Conservation (phyloP, 2,329 filamentous ascomycete species). For the Scytalidium sp. region DNA sequence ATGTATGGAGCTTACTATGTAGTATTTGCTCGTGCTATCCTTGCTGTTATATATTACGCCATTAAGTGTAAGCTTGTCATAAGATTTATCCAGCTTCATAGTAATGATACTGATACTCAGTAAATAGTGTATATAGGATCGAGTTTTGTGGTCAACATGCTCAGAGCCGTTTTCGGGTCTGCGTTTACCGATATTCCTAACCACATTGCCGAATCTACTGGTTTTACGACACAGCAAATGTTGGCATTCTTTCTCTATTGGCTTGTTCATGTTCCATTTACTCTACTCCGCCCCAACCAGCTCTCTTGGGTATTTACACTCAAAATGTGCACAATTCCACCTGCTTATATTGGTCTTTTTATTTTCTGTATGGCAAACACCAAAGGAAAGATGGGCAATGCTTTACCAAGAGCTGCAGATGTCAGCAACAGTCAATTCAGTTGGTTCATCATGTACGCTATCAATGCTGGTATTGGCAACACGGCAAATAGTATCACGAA, state of each 20-base stretch:
- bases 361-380: slow-evolving; percentile 33
- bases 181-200: slow-evolving; percentile 30
- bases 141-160: slow-evolving; percentile 29
- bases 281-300: slow-evolving; percentile 36
- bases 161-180: slow-evolving; percentile 28
- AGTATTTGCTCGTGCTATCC: slow-evolving; percentile 34
- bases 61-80: slow-evolving; percentile 17
- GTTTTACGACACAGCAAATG: slow-evolving; percentile 32
- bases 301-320: slow-evolving; percentile 37
- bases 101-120: too few relatives aligned
- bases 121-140: slow-evolving; percentile 27
- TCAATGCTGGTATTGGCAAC: slow-evolving; percentile 28
- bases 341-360: slow-evolving; percentile 28
- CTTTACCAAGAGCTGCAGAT: slow-evolving; percentile 13
- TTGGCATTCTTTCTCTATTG: slow-evolving; percentile 36
- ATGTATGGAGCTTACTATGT: slow-evolving; percentile 41
- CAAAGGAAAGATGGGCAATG: slow-evolving; percentile 22
- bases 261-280: slow-evolving; percentile 35
- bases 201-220: slow-evolving; percentile 25
- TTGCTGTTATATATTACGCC: slow-evolving; percentile 39
- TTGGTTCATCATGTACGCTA: slow-evolving; percentile 30
- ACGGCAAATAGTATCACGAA: slow-evolving; percentile 32
- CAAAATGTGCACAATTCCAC: slow-evolving; percentile 33
- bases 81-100: slow-evolving; percentile 15
- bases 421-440: slow-evolving; percentile 1